These are phyloP conservation scores for Fusarium sp. DNA, from an alignment of 2,329 filamentous ascomycete genomes.

Conservation along the genomic window DNA sequence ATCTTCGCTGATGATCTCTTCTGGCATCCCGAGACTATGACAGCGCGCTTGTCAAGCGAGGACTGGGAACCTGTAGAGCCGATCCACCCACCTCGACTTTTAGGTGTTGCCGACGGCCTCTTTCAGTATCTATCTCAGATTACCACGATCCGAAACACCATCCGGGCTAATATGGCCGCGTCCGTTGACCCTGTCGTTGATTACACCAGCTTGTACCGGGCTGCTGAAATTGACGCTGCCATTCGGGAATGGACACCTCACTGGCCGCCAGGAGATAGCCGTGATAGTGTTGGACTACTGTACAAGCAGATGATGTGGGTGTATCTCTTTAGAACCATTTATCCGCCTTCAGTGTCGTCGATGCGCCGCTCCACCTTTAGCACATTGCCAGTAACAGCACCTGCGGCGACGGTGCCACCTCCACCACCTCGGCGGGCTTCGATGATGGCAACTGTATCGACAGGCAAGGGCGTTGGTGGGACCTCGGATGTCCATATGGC, in stretches of 20 bases:
- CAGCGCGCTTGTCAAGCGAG: slow-evolving; percentile 58
- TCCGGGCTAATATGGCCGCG: slow-evolving; percentile 77
- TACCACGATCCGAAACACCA: slow-evolving; percentile 81
- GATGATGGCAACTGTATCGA: slow-evolving; percentile 53
- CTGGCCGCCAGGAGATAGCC: slow-evolving; percentile 71
- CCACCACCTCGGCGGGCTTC: slow-evolving; percentile 53
- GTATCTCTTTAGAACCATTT: slow-evolving; percentile 74
- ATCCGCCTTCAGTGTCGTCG: slow-evolving; percentile 62
- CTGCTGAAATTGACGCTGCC: slow-evolving; percentile 81
- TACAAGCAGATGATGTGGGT: slow-evolving; percentile 79
- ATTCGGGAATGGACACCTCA: slow-evolving; percentile 82
- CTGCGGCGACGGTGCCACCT: slow-evolving; percentile 33
- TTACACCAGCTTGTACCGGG: slow-evolving; percentile 80
- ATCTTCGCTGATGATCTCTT: slow-evolving; percentile 76
- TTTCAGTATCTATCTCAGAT: slow-evolving; percentile 86
- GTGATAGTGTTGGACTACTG: slow-evolving; percentile 69
- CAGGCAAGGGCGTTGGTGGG: slow-evolving; percentile 36
- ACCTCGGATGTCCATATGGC: slow-evolving; percentile 38
- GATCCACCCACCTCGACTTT: slow-evolving; percentile 70
- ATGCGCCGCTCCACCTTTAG: slow-evolving; percentile 52
- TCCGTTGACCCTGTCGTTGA: slow-evolving; percentile 78
- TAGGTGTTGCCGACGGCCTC: slow-evolving; percentile 87
- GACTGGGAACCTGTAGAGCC: slow-evolving; percentile 60
- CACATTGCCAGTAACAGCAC: slow-evolving; percentile 43
- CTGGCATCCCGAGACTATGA: slow-evolving; percentile 60